Percentiles rank a stretch among this genome's conserved stretches.
Conservation (phyloP, 805 yeast genomes). For the Maudiozyma bulderi region DNA sequence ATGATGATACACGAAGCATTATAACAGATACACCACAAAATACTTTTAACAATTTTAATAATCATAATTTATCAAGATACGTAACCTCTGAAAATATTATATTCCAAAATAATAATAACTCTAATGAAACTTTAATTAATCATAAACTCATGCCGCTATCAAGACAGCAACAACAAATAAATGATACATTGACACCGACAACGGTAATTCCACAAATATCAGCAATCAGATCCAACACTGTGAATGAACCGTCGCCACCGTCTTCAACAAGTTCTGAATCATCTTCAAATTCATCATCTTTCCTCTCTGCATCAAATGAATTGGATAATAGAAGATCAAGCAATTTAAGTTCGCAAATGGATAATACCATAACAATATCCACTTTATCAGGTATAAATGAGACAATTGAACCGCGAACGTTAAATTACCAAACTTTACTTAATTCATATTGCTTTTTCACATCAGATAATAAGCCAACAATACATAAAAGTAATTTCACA, state of each 20-base stretch:
- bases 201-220: neutral
- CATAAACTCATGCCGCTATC: neutral
- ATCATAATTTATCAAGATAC: neutral
- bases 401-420: constrained; percentile 1
- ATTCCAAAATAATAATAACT: constrained; percentile 6
- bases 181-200: neutral
- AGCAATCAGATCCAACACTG: neutral
- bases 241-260: neutral
- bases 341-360: neutral
- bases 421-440: constrained; percentile 2
- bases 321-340: neutral
- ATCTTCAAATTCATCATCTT: constrained; percentile 1
- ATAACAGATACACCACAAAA: constrained; percentile 10
- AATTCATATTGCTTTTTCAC: constrained; percentile 5
- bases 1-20: constrained; percentile 15
- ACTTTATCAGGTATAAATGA: neutral
- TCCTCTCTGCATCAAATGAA: neutral
- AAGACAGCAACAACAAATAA: too few relatives aligned
- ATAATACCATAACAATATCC: constrained; percentile 1
- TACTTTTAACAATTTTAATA: neutral
- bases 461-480: neutral
- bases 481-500: neutral
- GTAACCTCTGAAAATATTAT: too few relatives aligned
- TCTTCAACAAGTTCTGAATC: neutral
- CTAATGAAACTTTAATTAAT: constrained; percentile 13